phyloP scores from a whole-genome alignment of 2,329 filamentous ascomycete species.

The Botrytis fragariae region DNA sequence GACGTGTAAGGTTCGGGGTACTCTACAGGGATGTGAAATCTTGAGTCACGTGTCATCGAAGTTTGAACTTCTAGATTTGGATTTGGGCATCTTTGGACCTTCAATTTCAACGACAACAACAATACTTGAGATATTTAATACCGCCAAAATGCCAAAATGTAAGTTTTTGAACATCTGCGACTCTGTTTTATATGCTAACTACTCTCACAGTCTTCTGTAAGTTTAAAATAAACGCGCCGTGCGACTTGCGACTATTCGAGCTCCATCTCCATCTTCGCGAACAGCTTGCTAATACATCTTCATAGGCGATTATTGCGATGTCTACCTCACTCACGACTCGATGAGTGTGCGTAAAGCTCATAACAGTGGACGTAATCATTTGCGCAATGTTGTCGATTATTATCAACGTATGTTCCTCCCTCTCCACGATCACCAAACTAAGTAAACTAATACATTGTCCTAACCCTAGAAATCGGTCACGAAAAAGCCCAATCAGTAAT shows the following conservation, averaged over 20 bases:
- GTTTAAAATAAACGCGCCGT: conserved; percentile 34
- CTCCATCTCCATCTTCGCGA: conserved; percentile 8
- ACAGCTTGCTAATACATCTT: conserved; percentile 23
- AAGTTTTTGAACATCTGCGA: conserved; percentile 44
- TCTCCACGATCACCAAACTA: neutral
- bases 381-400: conserved; percentile 97
- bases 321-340: conserved; percentile 99
- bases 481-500: conserved; percentile 98
- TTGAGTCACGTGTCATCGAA: conserved; percentile 20
- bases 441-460: neutral
- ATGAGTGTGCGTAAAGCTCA: conserved; percentile 99
- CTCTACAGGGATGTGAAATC: conserved; percentile 23
- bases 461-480: conserved; percentile 81
- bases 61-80: conserved; percentile 16
- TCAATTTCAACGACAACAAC: conserved; percentile 12
- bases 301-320: conserved; percentile 93
- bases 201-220: conserved; percentile 65
- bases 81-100: conserved; percentile 22
- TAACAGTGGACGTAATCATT: conserved; percentile 92
- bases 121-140: conserved; percentile 11
- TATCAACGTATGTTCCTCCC: conserved; percentile 71
- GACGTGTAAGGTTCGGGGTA: conserved; percentile 30
- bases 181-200: conserved; percentile 39
- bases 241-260: conserved; percentile 10
- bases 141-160: conserved; percentile 80